These are phyloP conservation scores for Septoria petroselini DNA, from an alignment of 2,329 filamentous ascomycete species.

Conservation along the genomic window DNA sequence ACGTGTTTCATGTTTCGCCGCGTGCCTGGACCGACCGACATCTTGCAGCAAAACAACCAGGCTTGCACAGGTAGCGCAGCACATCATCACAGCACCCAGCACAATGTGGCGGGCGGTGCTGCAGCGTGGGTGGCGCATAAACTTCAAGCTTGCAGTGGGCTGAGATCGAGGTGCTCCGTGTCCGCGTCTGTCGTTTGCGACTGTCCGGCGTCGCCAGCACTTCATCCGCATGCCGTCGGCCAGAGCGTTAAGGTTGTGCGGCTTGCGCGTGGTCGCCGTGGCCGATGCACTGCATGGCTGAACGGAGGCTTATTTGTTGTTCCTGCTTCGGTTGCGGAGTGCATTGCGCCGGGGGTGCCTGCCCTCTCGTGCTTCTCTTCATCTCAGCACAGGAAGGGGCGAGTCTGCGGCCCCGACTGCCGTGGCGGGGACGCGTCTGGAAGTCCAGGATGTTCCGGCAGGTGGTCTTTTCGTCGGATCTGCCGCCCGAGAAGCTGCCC, in stretches of 20 bases:
- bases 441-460: background rate
- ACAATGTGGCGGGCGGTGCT: slow-evolving; percentile 14
- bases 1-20: too few species aligned
- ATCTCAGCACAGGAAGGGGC: background rate
- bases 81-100: too few species aligned
- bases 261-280: background rate
- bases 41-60: slow-evolving; percentile 9
- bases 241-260: slow-evolving; percentile 2
- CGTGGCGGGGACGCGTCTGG: background rate
- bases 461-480: background rate
- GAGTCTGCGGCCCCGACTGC: background rate
- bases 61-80: too few species aligned
- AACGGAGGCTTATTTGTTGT: background rate
- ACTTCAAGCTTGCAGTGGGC: slow-evolving; percentile 2
- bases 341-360: background rate
- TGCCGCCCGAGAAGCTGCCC: too few species aligned
- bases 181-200: background rate
- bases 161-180: slow-evolving; percentile 3
- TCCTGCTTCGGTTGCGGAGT: background rate
- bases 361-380: background rate
- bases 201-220: background rate
- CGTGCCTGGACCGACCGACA: slow-evolving; percentile 2
- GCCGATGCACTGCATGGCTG: background rate
- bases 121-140: slow-evolving; percentile 1
- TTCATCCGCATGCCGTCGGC: slow-evolving; percentile 4